Base-by-base conservation (phyloP, 1,284 basidiomycete genomes). In the Ceratobasidium sp. region DNA sequence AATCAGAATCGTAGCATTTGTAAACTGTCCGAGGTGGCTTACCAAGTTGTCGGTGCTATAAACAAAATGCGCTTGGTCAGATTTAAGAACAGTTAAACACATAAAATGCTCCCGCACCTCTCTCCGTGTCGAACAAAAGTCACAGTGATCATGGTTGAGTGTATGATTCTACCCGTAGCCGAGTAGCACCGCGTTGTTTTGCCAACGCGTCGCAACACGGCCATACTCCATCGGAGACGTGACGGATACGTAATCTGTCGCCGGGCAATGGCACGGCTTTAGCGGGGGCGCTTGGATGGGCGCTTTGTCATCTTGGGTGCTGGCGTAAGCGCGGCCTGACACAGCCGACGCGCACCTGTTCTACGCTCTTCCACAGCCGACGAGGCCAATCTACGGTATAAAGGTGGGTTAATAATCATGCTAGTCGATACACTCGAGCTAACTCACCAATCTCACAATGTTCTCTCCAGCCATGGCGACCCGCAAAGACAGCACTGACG, bases 91-190 rank as follows among this genome's bases (percentile, higher is more conserved):
- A 19, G 31, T 31, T 24, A 80, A 86, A 75, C 74, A 90, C 90
- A 78, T 89, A 77, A 77, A 89, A 89, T 81, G 93, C 93, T 56
- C 87, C 90, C 2, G 92, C 5, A 71, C 67, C 67, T 93, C 80
- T 95, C 92, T 59, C 91, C 93, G 81, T 95, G 93, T 76, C 93
- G 86, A 77, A 94, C 87, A 48, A 84, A 81, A 7, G 80, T 85
- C 22, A 86, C 73, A 7, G 84, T 85, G 77, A 85, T 83, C 83
- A 84, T 84, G 36, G 45, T 33, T 50, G 33, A 51, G 51, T 36
- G 29, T 44, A 27, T 22, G 60, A 29, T 27, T 1, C 4, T 7
- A 60, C 19, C 50, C 19, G 50, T 24, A 29, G 48, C 60, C 22
- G 60, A 47, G 60, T n/a, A n/a, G 44, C 44, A 22, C 11, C 48